Base-by-base conservation (phyloP, 257 asterid genomes). In the Cynanchum wilfordii region DNA sequence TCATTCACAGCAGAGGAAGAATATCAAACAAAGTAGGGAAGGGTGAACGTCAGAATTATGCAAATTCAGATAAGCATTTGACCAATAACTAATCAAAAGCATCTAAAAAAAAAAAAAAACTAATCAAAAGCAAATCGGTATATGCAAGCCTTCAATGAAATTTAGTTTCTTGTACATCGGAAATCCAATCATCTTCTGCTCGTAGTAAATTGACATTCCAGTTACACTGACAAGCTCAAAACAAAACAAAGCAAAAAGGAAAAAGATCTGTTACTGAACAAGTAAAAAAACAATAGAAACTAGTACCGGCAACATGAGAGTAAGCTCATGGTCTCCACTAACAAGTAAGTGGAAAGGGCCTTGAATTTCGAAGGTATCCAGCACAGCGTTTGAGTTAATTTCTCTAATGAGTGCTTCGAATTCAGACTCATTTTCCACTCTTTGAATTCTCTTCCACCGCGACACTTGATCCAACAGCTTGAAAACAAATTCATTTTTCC, bases 261-360 rank as follows among this genome's bases (percentile, higher is more conserved):
- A 29, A 62, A 29, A 12, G 3, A 10, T 0, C 1, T 1, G 2
- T 0, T 29, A 27, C 11, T 17, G 11, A 19, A 44, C 3, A 3
- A 52, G 4, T 10, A 47, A 60, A 38, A 16, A 25, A 20, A 20
- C 17, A 56, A 56, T 54, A 70, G 20, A 68, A 57, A 76, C 5
- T 24, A 77, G 7, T 89, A 93, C 98, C 73, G 96, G 95, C 79
- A 90, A 79, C 67, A 42, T 9, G 13, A 93, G 86, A 4, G 84
- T 77, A 72, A 93, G 83, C 55, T 69, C 78, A 82, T 86, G 87
- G 70, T 79, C 80, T 79, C 96, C 83, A 25, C 69, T 70, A 66
- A 82, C 87, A 52, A 77, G 77, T 82, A 93, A 74, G 54, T 86
- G 95, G 40, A 83, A 83, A 65, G 98, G 97, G 57, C 98, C 97